Evolutionary conservation across 805 yeast species (phyloP), one percentile per base, ranked within the genome.

Genomic region (Wickerhamiella bombiphila): DNA sequence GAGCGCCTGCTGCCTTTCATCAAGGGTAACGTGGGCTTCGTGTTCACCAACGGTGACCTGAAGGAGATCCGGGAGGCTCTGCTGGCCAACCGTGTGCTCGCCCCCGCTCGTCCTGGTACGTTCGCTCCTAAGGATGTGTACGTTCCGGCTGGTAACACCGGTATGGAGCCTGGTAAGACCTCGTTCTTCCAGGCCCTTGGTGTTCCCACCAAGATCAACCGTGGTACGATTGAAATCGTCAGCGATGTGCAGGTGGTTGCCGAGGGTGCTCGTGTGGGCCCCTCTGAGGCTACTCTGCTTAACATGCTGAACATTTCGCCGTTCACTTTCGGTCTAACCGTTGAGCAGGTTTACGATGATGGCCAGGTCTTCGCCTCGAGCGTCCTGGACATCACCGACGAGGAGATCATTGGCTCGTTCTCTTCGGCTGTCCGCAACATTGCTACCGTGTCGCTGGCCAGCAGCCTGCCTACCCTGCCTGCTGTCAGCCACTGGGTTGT

Each of bases 111-210:
- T 73, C 93, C 98, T 52, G 98, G 98, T 83, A 97, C 97, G 62
- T 64, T 83, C 63, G 96, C 99, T 60, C 97, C 97, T 67, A 79
- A 66, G 66, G 96, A 88, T 63, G 97, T 91, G 61, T 83, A 76
- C 79, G 80, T 91, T 56, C 93, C 93, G 65, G 97, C 97, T 59
- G 93, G 94, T 69, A 91, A 91, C 94, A 91, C 99, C 58, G 96
- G 97, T 80, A 86, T 91, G 94, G 98, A 91, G 74, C 99, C 99
- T 70, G 97, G 97, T 80, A 91, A 91, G 83, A 91, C 99, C 63
- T 91, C 98, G 65, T 91, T 91, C 93, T 91, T 91, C 97, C 99
- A 91, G 78, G 98, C 99, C 64, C 78, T 91, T 61, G 97, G 97
- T 82, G 95, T 91, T 61, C 98, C 98, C 77, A 91, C 99, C 82